A percentile compares a stretch with the other conserved stretches of the same genome.
phyloP scores from a whole-genome alignment of 768 basidiomycete species.

The Holtermannia corniformis region DNA sequence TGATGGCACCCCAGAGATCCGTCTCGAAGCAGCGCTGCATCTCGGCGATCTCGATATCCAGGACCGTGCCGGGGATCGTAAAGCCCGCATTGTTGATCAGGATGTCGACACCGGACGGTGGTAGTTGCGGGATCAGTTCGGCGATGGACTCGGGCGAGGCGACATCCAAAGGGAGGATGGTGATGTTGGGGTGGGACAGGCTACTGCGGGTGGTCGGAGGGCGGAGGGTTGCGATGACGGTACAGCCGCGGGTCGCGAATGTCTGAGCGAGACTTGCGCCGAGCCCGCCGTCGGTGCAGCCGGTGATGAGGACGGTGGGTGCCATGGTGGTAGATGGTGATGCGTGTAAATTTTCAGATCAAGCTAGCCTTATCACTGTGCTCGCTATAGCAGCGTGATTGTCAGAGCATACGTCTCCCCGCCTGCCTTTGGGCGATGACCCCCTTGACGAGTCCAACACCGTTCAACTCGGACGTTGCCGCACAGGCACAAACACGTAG shows the following conservation, averaged over 20 bases:
- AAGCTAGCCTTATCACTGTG: too few relatives aligned
- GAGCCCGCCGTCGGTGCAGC: slow-evolving; percentile 1
- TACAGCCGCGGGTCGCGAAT: background rate
- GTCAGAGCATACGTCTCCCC: too few relatives aligned
- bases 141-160: background rate
- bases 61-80: background rate
- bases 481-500: too few relatives aligned
- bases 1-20: background rate
- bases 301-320: slow-evolving; percentile 1
- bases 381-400: too few relatives aligned
- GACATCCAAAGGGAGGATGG: slow-evolving; percentile 6
- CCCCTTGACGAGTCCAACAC: too few relatives aligned
- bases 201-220: background rate
- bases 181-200: background rate
- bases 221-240: slow-evolving; percentile 1
- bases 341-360: too few relatives aligned
- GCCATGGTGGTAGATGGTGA: too few relatives aligned
- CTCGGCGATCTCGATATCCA: background rate
- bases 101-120: background rate
- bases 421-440: too few relatives aligned
- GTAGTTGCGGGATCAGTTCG: background rate
- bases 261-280: background rate
- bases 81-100: slow-evolving; percentile 8
- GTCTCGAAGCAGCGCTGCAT: background rate
- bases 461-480: too few relatives aligned